phyloP scores from a whole-genome alignment of 495 filamentous ascomycete species.

The Hyphodiscus hymeniophilus region DNA sequence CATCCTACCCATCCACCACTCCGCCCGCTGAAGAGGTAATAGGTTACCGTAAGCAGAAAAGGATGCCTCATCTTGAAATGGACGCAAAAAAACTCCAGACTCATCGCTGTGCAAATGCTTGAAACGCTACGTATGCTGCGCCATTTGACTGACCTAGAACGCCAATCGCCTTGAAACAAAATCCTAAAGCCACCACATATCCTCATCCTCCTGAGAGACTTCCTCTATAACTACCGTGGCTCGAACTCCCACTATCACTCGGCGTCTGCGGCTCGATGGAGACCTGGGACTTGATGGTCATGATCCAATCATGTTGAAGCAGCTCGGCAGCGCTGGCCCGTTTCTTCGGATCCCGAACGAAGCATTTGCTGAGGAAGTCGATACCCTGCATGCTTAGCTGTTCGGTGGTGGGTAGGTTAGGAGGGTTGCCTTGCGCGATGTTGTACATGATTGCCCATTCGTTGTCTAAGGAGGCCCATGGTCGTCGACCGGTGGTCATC shows the following conservation, averaged over 20 bases:
- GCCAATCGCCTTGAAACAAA: too few species aligned
- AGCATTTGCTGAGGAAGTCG: conserved; percentile 82
- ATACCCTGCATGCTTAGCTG: conserved; percentile 79
- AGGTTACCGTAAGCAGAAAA: too few species aligned
- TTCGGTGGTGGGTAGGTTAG: conserved; percentile 69
- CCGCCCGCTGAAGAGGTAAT: too few species aligned
- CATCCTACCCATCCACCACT: too few species aligned
- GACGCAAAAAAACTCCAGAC: conserved; percentile 13
- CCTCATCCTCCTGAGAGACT: conserved; percentile 12
- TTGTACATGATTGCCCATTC: conserved; percentile 99
- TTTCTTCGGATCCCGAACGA: conserved; percentile 73
- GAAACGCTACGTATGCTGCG: conserved; percentile 22
- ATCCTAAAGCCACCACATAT: too few species aligned
- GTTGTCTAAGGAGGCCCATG: conserved; percentile 96
- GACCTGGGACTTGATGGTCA: conserved; percentile 45
- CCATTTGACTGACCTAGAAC: conserved; percentile 1
- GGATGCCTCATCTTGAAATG: too few species aligned
- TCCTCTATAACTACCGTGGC: conserved; percentile 12
- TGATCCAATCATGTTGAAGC: conserved; percentile 95
- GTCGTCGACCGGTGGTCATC: conserved; percentile 91
- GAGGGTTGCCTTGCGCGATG: conserved; percentile 92
- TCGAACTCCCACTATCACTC: conserved; percentile 29
- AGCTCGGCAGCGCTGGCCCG: conserved; percentile 80
- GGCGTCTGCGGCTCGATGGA: conserved; percentile 44
- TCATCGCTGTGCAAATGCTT: conserved; percentile 19